phyloP scores from a whole-genome alignment of 495 filamentous ascomycete genomes.

The Arthonia radiata region DNA sequence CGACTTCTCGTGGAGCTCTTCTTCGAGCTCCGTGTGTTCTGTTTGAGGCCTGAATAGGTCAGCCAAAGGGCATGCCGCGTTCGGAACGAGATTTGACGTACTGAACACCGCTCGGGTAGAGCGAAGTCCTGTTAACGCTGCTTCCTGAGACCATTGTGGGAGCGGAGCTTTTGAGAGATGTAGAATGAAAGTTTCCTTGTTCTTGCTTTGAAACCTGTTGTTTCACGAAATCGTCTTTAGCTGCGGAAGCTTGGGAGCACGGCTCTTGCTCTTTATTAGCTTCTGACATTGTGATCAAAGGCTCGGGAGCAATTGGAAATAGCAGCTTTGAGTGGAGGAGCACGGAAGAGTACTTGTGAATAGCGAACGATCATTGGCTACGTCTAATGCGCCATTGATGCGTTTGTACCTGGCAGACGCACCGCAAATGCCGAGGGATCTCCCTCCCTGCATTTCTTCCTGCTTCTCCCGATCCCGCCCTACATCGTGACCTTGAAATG shows the following conservation, averaged over 20 bases:
- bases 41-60: conserved; percentile 35
- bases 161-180: conserved; percentile 25
- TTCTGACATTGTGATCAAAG: conserved; percentile 1
- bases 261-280: conserved; percentile 11
- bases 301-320: too few relatives aligned
- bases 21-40: conserved; percentile 88
- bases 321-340: too few relatives aligned
- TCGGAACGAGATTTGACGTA: conserved; percentile 21
- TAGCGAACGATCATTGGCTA: too few relatives aligned
- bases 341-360: too few relatives aligned
- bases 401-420: too few relatives aligned
- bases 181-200: conserved; percentile 40
- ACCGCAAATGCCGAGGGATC: too few relatives aligned
- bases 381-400: too few relatives aligned
- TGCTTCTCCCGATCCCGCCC: too few relatives aligned
- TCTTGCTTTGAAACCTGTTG: conserved; percentile 35
- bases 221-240: conserved; percentile 31
- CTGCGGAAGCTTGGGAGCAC: conserved; percentile 27
- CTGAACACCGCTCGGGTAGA: conserved; percentile 83
- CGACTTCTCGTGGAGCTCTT: conserved; percentile 91
- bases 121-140: conserved; percentile 66
- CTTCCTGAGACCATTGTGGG: conserved; percentile 29
- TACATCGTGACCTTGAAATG: too few relatives aligned
- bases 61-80: conserved; percentile 4
- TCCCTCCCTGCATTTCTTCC: too few relatives aligned